Percentiles rank a stretch among this genome's conserved stretches.
Evolutionary conservation across 495 filamentous ascomycete genomes (phyloP).

Genomic region (Tetracladium marchalianum): DNA sequence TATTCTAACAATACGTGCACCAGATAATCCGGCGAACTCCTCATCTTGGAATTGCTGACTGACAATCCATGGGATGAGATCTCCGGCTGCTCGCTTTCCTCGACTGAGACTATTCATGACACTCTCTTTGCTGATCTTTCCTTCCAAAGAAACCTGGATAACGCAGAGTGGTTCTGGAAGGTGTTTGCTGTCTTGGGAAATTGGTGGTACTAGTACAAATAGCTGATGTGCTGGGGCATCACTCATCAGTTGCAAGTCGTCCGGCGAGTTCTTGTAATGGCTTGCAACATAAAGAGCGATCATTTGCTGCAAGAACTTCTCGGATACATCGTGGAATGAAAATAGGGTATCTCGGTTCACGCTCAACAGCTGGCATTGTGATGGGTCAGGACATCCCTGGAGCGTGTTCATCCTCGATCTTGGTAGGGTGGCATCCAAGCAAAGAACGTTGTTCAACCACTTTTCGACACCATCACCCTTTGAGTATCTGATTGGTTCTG

Average conservation of each 20-base stretch:
- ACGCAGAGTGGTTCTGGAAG: slow-evolving; percentile 92
- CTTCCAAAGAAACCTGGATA: slow-evolving; percentile 90
- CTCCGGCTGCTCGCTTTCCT: slow-evolving; percentile 83
- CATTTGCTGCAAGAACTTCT: slow-evolving; percentile 96
- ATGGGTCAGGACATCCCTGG: slow-evolving; percentile 81
- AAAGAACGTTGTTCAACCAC: slow-evolving; percentile 93
- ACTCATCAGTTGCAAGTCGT: slow-evolving; percentile 95
- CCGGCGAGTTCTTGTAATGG: slow-evolving; percentile 97
- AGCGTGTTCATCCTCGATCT: slow-evolving; percentile 56
- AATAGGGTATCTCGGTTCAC: slow-evolving; percentile 97
- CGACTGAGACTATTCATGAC: slow-evolving; percentile 82
- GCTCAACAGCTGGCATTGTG: slow-evolving; percentile 78
- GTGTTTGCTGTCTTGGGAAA: slow-evolving; percentile 62
- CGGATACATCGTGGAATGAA: slow-evolving; percentile 93
- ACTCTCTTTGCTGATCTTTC: slow-evolving; percentile 85
- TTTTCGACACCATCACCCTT: slow-evolving; percentile 86
- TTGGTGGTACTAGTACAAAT: slow-evolving; percentile 85
- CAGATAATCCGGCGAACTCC: slow-evolving; percentile 87
- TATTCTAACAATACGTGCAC: slow-evolving; percentile 87
- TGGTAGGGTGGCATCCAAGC: slow-evolving; percentile 82
- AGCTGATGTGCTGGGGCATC: slow-evolving; percentile 97
- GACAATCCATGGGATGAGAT: slow-evolving; percentile 96
- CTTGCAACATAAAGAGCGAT: slow-evolving; percentile 96
- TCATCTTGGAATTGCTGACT: slow-evolving; percentile 98
- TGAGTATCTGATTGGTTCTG: slow-evolving; percentile 90